Percentiles rank a stretch among this genome's conserved stretches.
phyloP scores from a whole-genome alignment of 1,284 basidiomycete species.

The Cryptococcus sp. region DNA sequence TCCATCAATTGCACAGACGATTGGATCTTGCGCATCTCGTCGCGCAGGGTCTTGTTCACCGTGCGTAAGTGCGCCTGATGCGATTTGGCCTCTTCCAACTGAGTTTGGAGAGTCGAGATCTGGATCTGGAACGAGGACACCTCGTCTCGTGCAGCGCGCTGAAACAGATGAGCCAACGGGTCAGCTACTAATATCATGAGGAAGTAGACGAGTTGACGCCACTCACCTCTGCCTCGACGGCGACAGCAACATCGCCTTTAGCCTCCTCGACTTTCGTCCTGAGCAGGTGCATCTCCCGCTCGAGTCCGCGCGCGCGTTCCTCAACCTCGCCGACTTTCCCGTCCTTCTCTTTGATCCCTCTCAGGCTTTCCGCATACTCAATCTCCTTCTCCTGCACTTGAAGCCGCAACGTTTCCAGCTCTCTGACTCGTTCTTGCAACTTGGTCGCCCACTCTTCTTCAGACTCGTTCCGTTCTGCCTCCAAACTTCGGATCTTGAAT shows the following conservation, averaged over 20 bases:
- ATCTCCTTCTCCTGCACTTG: conserved; percentile 60
- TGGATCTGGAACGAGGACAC: conserved; percentile 43
- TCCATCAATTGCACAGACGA: conserved; percentile 86
- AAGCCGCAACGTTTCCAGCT: conserved; percentile 70
- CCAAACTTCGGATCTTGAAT: conserved; percentile 48
- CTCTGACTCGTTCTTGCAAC: conserved; percentile 59
- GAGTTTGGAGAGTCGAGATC: conserved; percentile 43
- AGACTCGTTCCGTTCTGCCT: conserved; percentile 54
- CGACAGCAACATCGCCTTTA: conserved; percentile 55
- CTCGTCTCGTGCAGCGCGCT: conserved; percentile 53
- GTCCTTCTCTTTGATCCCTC: conserved; percentile 63
- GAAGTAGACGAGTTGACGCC: background rate
- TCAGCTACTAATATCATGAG: too few species aligned
- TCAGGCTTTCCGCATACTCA: conserved; percentile 58
- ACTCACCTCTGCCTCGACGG: conserved; percentile 54
- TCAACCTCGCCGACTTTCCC: conserved; percentile 61
- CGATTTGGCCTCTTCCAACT: conserved; percentile 51
- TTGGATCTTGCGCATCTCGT: conserved; percentile 90
- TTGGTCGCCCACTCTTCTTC: conserved; percentile 82
- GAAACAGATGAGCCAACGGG: background rate
- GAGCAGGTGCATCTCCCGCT: conserved; percentile 40
- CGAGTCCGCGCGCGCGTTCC: conserved; percentile 60
- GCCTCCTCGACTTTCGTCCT: conserved; percentile 56
- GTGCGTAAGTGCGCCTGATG: conserved; percentile 33
- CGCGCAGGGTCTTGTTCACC: conserved; percentile 79